Evolutionary conservation across 225 moss, liverwort and hornwort genomes (phyloP), one percentile per base, ranked within the genome.

Genomic region (Antitrichia curtipendula): DNA sequence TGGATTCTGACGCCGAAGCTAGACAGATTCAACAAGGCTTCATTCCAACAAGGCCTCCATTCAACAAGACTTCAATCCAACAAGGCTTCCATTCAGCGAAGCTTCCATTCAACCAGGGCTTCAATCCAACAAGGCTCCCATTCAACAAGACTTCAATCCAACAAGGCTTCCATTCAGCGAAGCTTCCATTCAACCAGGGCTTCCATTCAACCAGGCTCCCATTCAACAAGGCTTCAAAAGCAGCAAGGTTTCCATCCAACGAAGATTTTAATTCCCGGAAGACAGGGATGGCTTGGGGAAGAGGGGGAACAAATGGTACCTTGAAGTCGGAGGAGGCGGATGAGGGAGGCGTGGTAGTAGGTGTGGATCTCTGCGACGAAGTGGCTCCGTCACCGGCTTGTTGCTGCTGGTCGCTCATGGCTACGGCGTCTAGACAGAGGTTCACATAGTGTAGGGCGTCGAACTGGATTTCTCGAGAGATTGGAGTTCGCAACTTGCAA

Each of bases 301-400:
- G 31, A 20, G 36, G 3, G 56, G 17, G n/a, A n/a, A 23, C 34
- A n/a, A 19, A 79, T 56, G 36, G 40, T 82, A 93, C 93, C 90
- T 93, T 91, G 75, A 84, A 83, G 73, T 90, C 77, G 61, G 91
- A 91, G 62, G 93, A 93, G 66, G 69, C 84, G 57, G 93, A 91
- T 8, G 93, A 91, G 72, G 90, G 93, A 62, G 87, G 93, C 47
- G 90, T 90, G 43, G 85, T 76, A 40, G 85, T 87, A 49, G 87
- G 91, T n/a, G 78, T 89, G 82, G 91, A 90, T 77, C 85, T 81
- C 70, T 87, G 88, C 64, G 90, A 89, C 52, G 90, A 90, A 31
- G 87, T 83, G 61, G 90, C 74, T 75, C 66, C 92, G 53, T 90
- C 92, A 65, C 88, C 88, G 70, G 19, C 38, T n/a, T 41, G 85